Evolutionary conservation across 2,329 filamentous ascomycete species (phyloP).

Genomic region (Achaetomium macrosporum): DNA sequence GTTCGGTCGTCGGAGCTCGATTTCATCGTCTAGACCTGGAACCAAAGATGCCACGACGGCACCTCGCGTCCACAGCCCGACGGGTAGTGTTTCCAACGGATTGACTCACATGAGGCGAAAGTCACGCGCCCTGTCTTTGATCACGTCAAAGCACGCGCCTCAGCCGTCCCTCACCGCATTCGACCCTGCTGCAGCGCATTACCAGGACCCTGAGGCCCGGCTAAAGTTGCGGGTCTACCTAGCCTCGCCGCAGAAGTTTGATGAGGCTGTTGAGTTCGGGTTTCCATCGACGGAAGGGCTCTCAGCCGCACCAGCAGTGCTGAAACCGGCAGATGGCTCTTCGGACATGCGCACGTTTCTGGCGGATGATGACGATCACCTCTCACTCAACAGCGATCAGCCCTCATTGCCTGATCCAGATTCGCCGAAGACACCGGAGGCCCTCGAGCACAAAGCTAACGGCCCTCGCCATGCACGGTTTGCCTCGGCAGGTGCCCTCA

Average conservation of each 20-base stretch:
- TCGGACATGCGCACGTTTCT: slow-evolving; percentile 53
- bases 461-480: slow-evolving; percentile 17
- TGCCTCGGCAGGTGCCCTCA: slow-evolving; percentile 10
- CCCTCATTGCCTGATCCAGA: slow-evolving; percentile 52
- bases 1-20: slow-evolving; percentile 48
- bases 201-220: slow-evolving; percentile 83
- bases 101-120: slow-evolving; percentile 40
- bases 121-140: slow-evolving; percentile 51
- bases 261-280: slow-evolving; percentile 89
- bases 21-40: slow-evolving; percentile 42
- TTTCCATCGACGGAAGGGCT: slow-evolving; percentile 62
- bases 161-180: slow-evolving; percentile 47
- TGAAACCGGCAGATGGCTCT: slow-evolving; percentile 32
- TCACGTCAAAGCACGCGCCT: slow-evolving; percentile 42
- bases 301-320: slow-evolving; percentile 27
- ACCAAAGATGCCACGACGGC: slow-evolving; percentile 36
- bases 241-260: slow-evolving; percentile 87
- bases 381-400: slow-evolving; percentile 51
- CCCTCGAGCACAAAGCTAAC: slow-evolving; percentile 35
- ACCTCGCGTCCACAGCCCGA: slow-evolving; percentile 27
- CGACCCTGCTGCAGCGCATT: slow-evolving; percentile 72
- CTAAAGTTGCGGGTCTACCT: slow-evolving; percentile 81
- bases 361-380: slow-evolving; percentile 47
- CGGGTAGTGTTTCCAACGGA: slow-evolving; percentile 24
- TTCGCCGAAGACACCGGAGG: slow-evolving; percentile 52